phyloP scores from a whole-genome alignment of 805 yeast species.

The Candida manassasensis region DNA sequence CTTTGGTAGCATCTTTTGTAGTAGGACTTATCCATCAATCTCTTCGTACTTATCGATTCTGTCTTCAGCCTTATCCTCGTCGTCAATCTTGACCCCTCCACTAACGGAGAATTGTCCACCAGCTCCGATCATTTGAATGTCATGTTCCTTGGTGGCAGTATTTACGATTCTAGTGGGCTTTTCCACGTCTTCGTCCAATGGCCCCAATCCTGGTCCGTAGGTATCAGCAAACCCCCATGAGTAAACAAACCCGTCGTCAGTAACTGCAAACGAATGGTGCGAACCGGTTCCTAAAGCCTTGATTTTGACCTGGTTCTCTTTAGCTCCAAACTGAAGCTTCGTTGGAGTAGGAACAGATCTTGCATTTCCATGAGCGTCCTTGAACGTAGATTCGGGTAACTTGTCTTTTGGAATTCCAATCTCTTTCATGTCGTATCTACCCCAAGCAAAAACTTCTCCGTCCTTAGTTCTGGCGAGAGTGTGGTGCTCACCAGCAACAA shows the following conservation, averaged over 20 bases:
- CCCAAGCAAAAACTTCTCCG: constrained; percentile 81
- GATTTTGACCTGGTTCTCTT: constrained; percentile 27
- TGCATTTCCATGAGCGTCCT: constrained; percentile 73
- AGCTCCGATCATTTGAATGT: constrained; percentile 72
- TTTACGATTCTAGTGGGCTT: constrained; percentile 85
- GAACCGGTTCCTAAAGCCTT: constrained; percentile 72
- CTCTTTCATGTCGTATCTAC: constrained; percentile 91
- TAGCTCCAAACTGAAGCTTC: constrained; percentile 39
- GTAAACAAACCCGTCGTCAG: constrained; percentile 78
- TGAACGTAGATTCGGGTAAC: constrained; percentile 68
- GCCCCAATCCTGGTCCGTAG: constrained; percentile 93
- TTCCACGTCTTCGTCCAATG: constrained; percentile 82
- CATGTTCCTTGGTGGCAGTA: constrained; percentile 83
- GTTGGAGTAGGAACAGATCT: constrained; percentile 88
- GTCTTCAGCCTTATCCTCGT: constrained; percentile 44
- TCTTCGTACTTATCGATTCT: constrained; percentile 50
- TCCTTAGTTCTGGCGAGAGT: constrained; percentile 65
- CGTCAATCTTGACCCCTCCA: constrained; percentile 69
- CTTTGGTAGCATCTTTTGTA: no score
- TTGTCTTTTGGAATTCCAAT: constrained; percentile 68
- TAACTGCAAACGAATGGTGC: constrained; percentile 86
- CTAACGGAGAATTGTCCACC: constrained; percentile 96
- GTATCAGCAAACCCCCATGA: constrained; percentile 99
- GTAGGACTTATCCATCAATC: constrained; percentile 33
- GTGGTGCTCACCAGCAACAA: constrained; percentile 95